Conservation (phyloP, 352 stramenopile species). For the Pythium pyrilobum region DNA sequence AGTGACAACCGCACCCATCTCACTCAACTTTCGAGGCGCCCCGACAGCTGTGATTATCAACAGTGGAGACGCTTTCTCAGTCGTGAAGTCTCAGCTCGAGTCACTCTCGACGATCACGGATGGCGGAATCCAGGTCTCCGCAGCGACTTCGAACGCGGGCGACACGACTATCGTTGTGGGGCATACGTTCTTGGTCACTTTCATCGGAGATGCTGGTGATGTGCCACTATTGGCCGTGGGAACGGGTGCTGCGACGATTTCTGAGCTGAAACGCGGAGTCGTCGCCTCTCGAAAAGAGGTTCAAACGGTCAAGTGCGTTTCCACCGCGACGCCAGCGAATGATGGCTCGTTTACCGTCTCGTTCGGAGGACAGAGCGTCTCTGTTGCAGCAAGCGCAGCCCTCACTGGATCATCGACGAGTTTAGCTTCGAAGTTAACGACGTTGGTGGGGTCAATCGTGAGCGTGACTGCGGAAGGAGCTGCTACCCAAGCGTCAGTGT, state of each 20-base stretch:
- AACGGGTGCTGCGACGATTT: slow-evolving; percentile 26
- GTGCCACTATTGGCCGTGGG: slow-evolving; percentile 33
- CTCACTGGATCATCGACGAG: slow-evolving; percentile 27
- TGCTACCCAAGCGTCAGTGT: slow-evolving; percentile 44
- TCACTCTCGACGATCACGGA: slow-evolving; percentile 75
- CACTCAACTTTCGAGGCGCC: slow-evolving; percentile 59
- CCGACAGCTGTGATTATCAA: slow-evolving; percentile 27
- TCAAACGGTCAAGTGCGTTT: slow-evolving; percentile 71
- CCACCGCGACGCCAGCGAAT: slow-evolving; percentile 22
- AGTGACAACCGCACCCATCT: slow-evolving; percentile 32
- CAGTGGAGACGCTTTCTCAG: slow-evolving; percentile 30
- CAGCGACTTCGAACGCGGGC: slow-evolving; percentile 25
- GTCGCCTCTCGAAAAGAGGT: slow-evolving; percentile 59
- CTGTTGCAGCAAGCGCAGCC: slow-evolving; percentile 36
- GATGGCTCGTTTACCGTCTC: slow-evolving; percentile 51
- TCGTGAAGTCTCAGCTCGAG: slow-evolving; percentile 61
- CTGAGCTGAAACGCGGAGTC: slow-evolving; percentile 28
- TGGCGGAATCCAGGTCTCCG: slow-evolving; percentile 65
- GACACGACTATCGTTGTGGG: slow-evolving; percentile 27
- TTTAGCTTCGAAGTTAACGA: slow-evolving; percentile 25
- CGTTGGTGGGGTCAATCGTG: slow-evolving; percentile 31
- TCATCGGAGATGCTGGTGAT: slow-evolving; percentile 44
- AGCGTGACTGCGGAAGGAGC: slow-evolving; percentile 32
- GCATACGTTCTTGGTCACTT: slow-evolving; percentile 64
- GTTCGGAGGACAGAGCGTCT: slow-evolving; percentile 34